phyloP scores from a whole-genome alignment of 2,329 filamentous ascomycete species.

The Diaporthe ilicicola region DNA sequence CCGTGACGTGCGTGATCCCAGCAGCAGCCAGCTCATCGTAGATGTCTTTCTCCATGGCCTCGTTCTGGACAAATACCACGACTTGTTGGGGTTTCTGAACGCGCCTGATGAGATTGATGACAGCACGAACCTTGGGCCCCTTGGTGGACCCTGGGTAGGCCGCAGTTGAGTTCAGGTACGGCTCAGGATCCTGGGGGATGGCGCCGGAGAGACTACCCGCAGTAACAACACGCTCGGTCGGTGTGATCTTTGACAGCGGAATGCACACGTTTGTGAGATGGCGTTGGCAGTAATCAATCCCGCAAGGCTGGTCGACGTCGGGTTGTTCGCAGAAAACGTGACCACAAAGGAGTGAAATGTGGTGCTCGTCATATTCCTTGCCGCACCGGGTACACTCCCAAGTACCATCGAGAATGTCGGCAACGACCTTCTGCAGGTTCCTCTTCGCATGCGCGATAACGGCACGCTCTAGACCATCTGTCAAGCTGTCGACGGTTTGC shows the following conservation, averaged over 20 bases:
- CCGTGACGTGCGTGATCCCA: slow-evolving; percentile 33
- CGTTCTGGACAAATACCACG: slow-evolving; percentile 50
- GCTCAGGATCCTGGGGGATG: slow-evolving; percentile 1
- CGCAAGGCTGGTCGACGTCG: not conserved
- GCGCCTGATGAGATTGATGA: slow-evolving; percentile 38
- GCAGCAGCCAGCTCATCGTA: slow-evolving; percentile 32
- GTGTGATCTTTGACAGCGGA: slow-evolving; percentile 15
- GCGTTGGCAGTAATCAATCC: slow-evolving; percentile 24
- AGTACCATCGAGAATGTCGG: not conserved
- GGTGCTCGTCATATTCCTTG: not conserved
- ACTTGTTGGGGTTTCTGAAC: slow-evolving; percentile 39
- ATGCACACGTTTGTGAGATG: slow-evolving; percentile 27
- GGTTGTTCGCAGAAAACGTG: slow-evolving; percentile 25
- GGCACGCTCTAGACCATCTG: slow-evolving; percentile 7
- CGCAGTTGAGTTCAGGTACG: not conserved
- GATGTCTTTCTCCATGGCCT: slow-evolving; percentile 41
- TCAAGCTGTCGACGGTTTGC: slow-evolving; percentile 21
- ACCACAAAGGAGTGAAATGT: slow-evolving; percentile 28
- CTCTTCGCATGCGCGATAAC: slow-evolving; percentile 19
- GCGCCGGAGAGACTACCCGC: slow-evolving; percentile 15
- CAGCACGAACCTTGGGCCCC: slow-evolving; percentile 35
- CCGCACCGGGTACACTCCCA: slow-evolving; percentile 12
- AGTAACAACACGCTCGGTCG: slow-evolving; percentile 13
- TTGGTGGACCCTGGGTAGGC: slow-evolving; percentile 25
- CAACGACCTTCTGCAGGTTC: slow-evolving; percentile 25